Evolutionary conservation across 2,329 filamentous ascomycete species (phyloP).

Genomic region (Phaeosphaeriaceae sp.): DNA sequence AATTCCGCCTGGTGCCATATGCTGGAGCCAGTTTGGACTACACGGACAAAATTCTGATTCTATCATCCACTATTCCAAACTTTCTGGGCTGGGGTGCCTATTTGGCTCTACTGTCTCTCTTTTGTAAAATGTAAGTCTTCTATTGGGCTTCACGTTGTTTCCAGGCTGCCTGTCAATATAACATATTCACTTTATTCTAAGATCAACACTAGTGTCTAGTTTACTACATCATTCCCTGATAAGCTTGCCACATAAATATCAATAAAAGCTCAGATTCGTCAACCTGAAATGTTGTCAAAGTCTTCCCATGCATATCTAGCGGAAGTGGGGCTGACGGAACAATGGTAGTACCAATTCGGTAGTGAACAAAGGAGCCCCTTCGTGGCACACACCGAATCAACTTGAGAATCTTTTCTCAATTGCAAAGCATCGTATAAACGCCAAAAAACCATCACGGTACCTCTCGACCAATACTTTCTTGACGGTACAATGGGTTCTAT

Average conservation of each 20-base stretch:
- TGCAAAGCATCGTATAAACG: background rate
- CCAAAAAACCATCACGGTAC: background rate
- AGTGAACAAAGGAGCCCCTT: constrained; percentile 30
- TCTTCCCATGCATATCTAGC: no score
- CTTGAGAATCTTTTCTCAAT: constrained; percentile 7
- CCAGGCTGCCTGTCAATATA: background rate
- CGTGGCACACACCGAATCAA: constrained; percentile 1
- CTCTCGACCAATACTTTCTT: constrained; percentile 8
- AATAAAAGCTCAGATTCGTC: no score
- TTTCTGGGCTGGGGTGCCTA: constrained; percentile 1
- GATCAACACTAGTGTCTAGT: no score
- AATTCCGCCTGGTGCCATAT: background rate
- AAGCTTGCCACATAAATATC: no score
- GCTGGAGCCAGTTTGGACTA: no score
- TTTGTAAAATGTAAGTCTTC: constrained; percentile 1
- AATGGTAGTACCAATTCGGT: constrained; percentile 39
- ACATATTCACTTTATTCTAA: background rate
- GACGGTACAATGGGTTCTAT: constrained; percentile 38
- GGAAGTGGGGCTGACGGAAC: constrained; percentile 26
- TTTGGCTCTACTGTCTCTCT: background rate
- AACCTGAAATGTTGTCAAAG: no score
- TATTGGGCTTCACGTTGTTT: background rate
- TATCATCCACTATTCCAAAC: background rate
- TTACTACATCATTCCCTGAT: no score
- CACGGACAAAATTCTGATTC: background rate